These are phyloP conservation scores for Vachellia collinsii DNA, from an alignment of 306 rosid species.

Conservation along the genomic window DNA sequence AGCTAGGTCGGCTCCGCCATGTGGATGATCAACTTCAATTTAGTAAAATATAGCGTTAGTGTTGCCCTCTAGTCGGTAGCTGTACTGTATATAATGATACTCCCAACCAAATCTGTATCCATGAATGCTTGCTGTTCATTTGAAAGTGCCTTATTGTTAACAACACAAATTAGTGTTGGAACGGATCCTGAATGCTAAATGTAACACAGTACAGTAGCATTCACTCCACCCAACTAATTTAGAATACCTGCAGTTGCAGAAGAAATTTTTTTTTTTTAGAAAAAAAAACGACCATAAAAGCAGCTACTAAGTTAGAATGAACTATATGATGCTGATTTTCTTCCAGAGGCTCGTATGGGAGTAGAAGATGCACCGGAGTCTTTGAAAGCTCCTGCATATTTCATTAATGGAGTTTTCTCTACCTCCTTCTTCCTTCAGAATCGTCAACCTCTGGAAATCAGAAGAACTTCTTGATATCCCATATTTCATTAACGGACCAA, in stretches of 20 bases:
- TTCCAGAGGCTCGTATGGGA: slow-evolving; percentile 32
- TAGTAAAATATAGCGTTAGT: too few relatives aligned
- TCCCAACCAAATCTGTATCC: neutral
- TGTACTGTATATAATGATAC: neutral
- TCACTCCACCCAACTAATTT: slow-evolving; percentile 21
- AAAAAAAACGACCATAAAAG: neutral
- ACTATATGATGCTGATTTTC: slow-evolving; percentile 52
- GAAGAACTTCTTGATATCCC: slow-evolving; percentile 53
- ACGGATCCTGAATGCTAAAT: slow-evolving; percentile 33
- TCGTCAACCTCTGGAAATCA: slow-evolving; percentile 43
- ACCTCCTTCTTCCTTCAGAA: too few relatives aligned
- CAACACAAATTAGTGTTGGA: slow-evolving; percentile 35
- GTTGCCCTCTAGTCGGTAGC: too few relatives aligned
- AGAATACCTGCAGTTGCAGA: slow-evolving; percentile 33
- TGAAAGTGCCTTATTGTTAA: slow-evolving; percentile 10
- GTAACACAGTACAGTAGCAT: neutral
- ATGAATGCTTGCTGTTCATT: neutral
- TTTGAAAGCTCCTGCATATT: slow-evolving; percentile 73
- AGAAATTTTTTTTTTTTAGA: neutral
- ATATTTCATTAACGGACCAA: too few relatives aligned
- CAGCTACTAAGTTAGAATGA: slow-evolving; percentile 36
- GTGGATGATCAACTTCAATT: too few relatives aligned
- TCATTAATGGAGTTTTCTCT: slow-evolving; percentile 56
- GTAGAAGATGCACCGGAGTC: slow-evolving; percentile 45
- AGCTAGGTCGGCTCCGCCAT: too few relatives aligned